These are phyloP conservation scores for Rhodosporidiobolus sp. DNA, from an alignment of 768 basidiomycete species.

Conservation along the genomic window DNA sequence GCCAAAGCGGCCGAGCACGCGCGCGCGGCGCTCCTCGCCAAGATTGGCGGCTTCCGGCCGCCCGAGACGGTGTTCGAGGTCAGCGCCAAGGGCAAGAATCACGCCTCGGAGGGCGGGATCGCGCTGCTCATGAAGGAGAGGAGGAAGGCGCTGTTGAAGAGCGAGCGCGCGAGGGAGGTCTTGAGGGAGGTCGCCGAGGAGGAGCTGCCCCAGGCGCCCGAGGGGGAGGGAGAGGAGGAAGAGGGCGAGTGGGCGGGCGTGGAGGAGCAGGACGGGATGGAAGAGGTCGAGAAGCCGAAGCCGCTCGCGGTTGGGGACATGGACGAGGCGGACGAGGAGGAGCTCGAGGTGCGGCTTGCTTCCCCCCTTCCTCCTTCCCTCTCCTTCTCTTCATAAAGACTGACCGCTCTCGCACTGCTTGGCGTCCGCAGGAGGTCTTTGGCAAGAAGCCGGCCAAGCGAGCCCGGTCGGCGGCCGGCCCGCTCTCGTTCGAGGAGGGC, in stretches of 20 bases:
- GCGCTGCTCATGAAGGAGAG: slow-evolving; percentile 83
- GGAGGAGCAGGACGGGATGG: no score
- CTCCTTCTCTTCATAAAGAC: background rate
- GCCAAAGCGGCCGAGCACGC: slow-evolving; percentile 55
- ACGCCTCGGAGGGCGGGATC: slow-evolving; percentile 54
- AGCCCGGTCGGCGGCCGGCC: slow-evolving; percentile 27
- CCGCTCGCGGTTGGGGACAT: background rate
- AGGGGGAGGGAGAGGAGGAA: slow-evolving; percentile 44
- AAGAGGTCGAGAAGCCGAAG: slow-evolving; percentile 51
- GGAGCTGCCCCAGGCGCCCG: slow-evolving; percentile 46
- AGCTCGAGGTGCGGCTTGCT: slow-evolving; percentile 31
- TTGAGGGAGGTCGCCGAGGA: slow-evolving; percentile 34
- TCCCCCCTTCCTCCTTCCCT: background rate
- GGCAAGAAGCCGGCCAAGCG: slow-evolving; percentile 56
- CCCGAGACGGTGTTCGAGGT: slow-evolving; percentile 88
- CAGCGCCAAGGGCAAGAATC: slow-evolving; percentile 70
- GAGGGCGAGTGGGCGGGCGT: slow-evolving; percentile 57
- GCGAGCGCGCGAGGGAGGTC: slow-evolving; percentile 26
- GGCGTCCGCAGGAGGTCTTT: slow-evolving; percentile 61
- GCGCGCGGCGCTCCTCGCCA: slow-evolving; percentile 64
- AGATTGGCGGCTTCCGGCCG: slow-evolving; percentile 79
- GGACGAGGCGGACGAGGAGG: slow-evolving; percentile 22
- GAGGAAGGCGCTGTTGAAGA: slow-evolving; percentile 67
- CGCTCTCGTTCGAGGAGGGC: slow-evolving; percentile 16
- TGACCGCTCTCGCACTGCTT: background rate